These are phyloP conservation scores for Parachlorella kessleri DNA, from an alignment of 139 green algal genomes.

Conservation along the genomic window DNA sequence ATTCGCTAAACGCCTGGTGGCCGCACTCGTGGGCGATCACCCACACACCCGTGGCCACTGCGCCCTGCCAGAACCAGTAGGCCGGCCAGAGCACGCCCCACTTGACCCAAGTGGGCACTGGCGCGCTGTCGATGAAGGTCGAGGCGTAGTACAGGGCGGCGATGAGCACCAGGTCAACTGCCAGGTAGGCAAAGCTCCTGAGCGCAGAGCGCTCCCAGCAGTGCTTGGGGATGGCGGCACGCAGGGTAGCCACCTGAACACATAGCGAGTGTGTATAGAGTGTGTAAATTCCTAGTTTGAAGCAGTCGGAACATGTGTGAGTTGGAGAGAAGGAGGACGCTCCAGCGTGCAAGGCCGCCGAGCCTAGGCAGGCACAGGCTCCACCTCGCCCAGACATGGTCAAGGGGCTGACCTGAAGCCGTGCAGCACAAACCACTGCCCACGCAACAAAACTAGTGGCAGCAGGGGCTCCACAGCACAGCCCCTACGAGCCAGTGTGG, in stretches of 20 bases:
- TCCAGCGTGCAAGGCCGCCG: too few species aligned
- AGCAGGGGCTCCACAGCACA: too few species aligned
- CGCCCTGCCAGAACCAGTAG: conserved; percentile 81
- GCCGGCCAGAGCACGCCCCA: conserved; percentile 63
- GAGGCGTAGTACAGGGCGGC: conserved; percentile 45
- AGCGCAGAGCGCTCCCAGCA: conserved; percentile 72
- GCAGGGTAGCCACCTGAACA: conserved; percentile 62
- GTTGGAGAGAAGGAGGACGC: not conserved
- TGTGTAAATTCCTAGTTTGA: too few species aligned
- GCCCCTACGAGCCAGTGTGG: too few species aligned
- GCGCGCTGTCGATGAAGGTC: conserved; percentile 53
- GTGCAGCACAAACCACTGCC: too few species aligned
- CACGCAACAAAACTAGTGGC: too few species aligned
- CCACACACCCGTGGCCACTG: conserved; percentile 76
- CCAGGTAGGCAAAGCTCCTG: conserved; percentile 65
- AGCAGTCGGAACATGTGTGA: conserved; percentile 31
- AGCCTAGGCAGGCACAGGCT: too few species aligned
- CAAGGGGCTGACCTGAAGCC: too few species aligned
- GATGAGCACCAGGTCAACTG: conserved; percentile 57
- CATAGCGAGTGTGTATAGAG: too few species aligned
- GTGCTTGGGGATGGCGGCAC: conserved; percentile 79
- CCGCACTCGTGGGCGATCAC: conserved; percentile 89
- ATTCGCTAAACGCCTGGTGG: conserved; percentile 77
- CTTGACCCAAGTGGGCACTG: conserved; percentile 34
- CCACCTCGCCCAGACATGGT: too few species aligned